Evolutionary conservation across 2,329 filamentous ascomycete species (phyloP), one percentile per base, ranked within the genome.

Genomic region (Colletotrichum sp.): DNA sequence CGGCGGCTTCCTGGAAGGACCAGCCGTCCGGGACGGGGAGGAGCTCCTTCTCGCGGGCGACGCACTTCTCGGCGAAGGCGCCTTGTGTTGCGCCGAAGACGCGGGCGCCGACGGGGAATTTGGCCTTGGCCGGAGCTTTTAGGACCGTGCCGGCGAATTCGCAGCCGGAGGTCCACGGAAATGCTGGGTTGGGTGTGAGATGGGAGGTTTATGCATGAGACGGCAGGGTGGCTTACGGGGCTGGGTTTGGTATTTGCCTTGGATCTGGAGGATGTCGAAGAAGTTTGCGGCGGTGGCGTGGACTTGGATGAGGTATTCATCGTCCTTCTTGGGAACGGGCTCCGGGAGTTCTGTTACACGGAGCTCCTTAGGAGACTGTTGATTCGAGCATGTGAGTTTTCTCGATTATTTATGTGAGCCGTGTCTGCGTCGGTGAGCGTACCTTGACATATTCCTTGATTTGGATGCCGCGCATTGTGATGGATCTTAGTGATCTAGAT

Each of bases 231-330:
- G 77, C 87, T 34, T 84, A 91, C 90, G 92, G 0, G 96, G 96
- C 81, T 98, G 96, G 83, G 95, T 91, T 83, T 99, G 96, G 86
- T 99, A 99, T 91, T 98, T 98, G 72, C 96, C 96, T 82, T 95
- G 94, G 82, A 98, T 95, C 83, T 99, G 96, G 71, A 99, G 92
- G 74, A 98, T 94, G 84, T 99, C 96, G 88, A 98, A 99, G 90
- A 99, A 99, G 87, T 99, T 99, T 81, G 95, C 95, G 24, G 95
- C 96, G 1, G 94, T 91, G 63, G 96, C 95, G 85, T 95, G 95
- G 81, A 99, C 94, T 82, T 93, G 91, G 83, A 99, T 94, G 78
- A 98, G 89, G 84, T 98, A 99, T 86, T 98, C 92, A 82, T 94
- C 88, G 82, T 94, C 88, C 36, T 92, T 85, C 10, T 89, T 88